Conservation (phyloP, 768 basidiomycete species). For the Mycena polygramma region DNA sequence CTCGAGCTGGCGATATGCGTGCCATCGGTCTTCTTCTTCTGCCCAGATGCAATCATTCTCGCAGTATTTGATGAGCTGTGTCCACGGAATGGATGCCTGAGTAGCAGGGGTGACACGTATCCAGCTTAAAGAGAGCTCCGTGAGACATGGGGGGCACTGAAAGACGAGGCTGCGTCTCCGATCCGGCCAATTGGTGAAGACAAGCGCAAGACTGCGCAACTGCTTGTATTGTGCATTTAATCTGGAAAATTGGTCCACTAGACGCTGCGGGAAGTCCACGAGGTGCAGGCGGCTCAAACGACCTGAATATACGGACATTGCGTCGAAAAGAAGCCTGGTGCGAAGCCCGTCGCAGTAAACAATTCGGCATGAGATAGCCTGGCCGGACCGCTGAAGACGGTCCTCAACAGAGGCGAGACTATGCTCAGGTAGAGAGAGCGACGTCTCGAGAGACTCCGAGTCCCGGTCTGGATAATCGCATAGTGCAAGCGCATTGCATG, state of each 20-base stretch:
- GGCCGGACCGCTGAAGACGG: not conserved
- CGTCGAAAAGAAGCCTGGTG: not conserved
- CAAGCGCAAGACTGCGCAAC: not conserved
- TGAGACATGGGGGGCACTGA: not conserved
- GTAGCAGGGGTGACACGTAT: not conserved
- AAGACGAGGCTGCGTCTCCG: not conserved
- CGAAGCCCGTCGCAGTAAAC: not conserved
- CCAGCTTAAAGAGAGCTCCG: not conserved
- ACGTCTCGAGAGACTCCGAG: no score
- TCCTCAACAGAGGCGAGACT: not conserved
- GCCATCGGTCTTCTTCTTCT: not conserved
- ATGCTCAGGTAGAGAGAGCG: no score
- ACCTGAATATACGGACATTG: not conserved
- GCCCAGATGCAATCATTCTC: not conserved
- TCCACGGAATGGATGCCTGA: slow-evolving; percentile 4
- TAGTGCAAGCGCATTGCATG: no score
- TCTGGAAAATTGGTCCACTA: not conserved
- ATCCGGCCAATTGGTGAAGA: not conserved
- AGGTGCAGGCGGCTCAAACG: not conserved
- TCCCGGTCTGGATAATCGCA: no score
- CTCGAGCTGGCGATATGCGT: slow-evolving; percentile 1
- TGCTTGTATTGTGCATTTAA: not conserved
- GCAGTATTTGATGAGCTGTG: slow-evolving; percentile 6
- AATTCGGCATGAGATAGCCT: not conserved
- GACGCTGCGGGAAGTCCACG: not conserved